phyloP scores from a whole-genome alignment of 2,329 filamentous ascomycete genomes.

The Neofusicoccum ribis region DNA sequence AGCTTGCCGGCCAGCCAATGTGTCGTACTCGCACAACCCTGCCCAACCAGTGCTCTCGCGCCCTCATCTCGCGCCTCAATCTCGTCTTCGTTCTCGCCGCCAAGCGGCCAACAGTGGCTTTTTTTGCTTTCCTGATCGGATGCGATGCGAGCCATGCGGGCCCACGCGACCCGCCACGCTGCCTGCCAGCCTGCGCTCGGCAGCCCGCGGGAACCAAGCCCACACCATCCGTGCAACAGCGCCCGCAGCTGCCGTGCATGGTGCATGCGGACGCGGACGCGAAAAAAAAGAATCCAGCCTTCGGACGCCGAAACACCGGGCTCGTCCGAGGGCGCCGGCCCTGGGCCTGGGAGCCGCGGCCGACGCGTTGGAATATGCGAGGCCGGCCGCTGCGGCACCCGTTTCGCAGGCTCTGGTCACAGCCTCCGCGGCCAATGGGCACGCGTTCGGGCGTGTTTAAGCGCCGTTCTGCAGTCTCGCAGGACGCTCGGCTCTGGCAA shows the following conservation, averaged over 20 bases:
- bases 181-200: not conserved
- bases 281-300: not conserved
- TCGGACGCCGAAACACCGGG: conserved; percentile 3
- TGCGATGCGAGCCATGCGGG: not conserved
- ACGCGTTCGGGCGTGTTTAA: not conserved
- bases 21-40: conserved; percentile 4
- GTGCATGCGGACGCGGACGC: not conserved
- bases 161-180: conserved; percentile 10
- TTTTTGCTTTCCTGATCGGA: not conserved
- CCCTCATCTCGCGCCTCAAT: conserved; percentile 7
- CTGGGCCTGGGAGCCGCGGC: not conserved
- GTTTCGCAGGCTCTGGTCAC: not conserved
- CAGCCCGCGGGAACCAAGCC: not conserved
- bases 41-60: too few relatives aligned
- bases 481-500: conserved; percentile 4
- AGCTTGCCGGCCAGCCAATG: too few relatives aligned
- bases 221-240: conserved; percentile 3
- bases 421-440: not conserved
- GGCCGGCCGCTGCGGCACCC: not conserved
- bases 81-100: not conserved
- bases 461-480: conserved; percentile 1
- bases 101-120: not conserved
- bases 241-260: not conserved
- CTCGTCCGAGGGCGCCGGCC: not conserved
- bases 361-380: not conserved